Conservation (phyloP, 2,329 filamentous ascomycete species). For the Colletotrichum plurivorum region DNA sequence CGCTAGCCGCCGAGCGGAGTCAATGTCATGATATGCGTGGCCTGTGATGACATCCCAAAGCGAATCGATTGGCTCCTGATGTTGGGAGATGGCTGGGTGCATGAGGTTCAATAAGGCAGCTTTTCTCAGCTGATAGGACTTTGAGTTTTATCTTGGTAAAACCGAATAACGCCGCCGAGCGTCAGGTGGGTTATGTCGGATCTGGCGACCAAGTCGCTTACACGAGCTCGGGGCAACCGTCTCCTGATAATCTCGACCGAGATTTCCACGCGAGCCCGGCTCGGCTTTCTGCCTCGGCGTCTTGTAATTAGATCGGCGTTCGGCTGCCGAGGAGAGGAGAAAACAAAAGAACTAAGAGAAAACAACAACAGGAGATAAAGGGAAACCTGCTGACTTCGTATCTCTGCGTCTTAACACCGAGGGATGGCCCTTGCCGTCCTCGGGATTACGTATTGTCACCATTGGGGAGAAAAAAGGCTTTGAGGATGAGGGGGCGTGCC, state of each 20-base stretch:
- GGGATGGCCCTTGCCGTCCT: conserved; percentile 24
- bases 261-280: background rate
- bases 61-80: conserved; percentile 18
- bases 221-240: background rate
- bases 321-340: conserved; percentile 25
- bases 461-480: background rate
- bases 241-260: conserved; percentile 1
- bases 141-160: background rate
- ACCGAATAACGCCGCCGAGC: conserved; percentile 14
- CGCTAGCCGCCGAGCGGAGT: conserved; percentile 15
- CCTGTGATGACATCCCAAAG: conserved; percentile 13
- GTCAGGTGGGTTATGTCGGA: background rate
- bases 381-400: background rate
- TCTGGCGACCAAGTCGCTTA: conserved; percentile 5
- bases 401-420: conserved; percentile 32
- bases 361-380: background rate
- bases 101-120: background rate
- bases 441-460: conserved; percentile 31
- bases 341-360: background rate
- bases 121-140: background rate
- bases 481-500: conserved; percentile 3
- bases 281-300: conserved; percentile 27
- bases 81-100: background rate
- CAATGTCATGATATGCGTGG: background rate
- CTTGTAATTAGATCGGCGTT: conserved; percentile 2